phyloP scores from a whole-genome alignment of 768 basidiomycete species.

The Lactarius sp. region DNA sequence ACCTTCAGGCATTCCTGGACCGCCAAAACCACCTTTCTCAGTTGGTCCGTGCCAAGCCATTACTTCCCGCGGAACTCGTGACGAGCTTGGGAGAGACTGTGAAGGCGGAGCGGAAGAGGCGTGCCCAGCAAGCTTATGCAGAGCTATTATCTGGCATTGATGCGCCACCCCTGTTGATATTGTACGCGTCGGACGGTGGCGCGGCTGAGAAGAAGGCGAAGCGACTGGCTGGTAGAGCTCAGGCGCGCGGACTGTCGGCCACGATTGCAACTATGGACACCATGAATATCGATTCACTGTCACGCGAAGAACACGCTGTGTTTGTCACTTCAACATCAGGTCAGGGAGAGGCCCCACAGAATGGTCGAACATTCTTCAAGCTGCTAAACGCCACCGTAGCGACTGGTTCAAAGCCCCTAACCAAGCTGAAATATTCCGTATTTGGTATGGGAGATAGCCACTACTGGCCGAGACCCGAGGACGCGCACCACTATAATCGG shows the following conservation, averaged over 20 bases:
- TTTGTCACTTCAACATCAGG: conserved; percentile 93
- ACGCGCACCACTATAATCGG: conserved; percentile 98
- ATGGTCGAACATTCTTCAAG: conserved; percentile 88
- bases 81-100: conserved; percentile 80
- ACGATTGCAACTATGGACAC: conserved; percentile 79
- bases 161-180: conserved; percentile 79
- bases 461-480: conserved; percentile 97
- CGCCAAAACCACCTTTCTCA: conserved; percentile 96
- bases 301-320: conserved; percentile 58
- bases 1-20: conserved; percentile 90
- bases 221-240: conserved; percentile 74
- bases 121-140: conserved; percentile 79
- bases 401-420: conserved; percentile 53
- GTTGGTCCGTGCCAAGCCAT: conserved; percentile 74
- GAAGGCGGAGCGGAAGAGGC: conserved; percentile 74
- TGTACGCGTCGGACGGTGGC: conserved; percentile 96
- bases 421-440: conserved; percentile 71
- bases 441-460: conserved; percentile 98
- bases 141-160: conserved; percentile 80
- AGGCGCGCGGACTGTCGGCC: conserved; percentile 75
- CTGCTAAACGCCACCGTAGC: conserved; percentile 62
- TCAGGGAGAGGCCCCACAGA: conserved; percentile 97
- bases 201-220: conserved; percentile 96
- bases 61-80: conserved; percentile 78
- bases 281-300: conserved; percentile 66